phyloP scores from a whole-genome alignment of 164 flowering plant species.

The Macadamia integrifolia region DNA sequence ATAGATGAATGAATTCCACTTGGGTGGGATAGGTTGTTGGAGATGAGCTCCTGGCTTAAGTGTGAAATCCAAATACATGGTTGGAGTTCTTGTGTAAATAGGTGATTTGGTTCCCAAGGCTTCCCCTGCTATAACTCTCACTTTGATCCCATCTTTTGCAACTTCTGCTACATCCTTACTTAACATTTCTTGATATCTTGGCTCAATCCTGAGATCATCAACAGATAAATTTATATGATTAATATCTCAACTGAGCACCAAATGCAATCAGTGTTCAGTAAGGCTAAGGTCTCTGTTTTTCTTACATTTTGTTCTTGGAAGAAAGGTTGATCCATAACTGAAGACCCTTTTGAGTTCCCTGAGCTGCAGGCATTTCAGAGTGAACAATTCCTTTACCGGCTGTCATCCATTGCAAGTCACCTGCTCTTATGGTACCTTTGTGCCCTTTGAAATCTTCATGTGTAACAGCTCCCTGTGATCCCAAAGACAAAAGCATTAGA shows the following conservation, averaged over 20 bases:
- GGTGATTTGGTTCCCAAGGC: constrained; percentile 63
- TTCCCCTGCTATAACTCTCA: constrained; percentile 78
- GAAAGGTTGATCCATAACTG: constrained; percentile 93
- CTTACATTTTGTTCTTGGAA: constrained; percentile 71
- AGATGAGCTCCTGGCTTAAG: constrained; percentile 58
- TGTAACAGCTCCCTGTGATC: constrained; percentile 51
- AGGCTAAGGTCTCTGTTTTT: too few species aligned
- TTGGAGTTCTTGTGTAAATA: constrained; percentile 76
- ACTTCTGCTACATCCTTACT: constrained; percentile 49
- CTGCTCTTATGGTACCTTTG: constrained; percentile 65
- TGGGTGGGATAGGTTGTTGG: constrained; percentile 51
- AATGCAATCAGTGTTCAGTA: too few species aligned
- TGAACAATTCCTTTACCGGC: constrained; percentile 92
- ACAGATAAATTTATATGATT: neutral
- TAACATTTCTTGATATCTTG: constrained; percentile 64
- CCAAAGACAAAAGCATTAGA: too few species aligned
- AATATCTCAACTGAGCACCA: neutral
- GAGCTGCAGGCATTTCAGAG: constrained; percentile 78
- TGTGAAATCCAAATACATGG: constrained; percentile 81
- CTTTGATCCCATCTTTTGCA: constrained; percentile 53
- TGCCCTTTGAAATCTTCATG: constrained; percentile 84
- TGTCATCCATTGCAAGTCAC: constrained; percentile 92
- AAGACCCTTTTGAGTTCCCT: constrained; percentile 66
- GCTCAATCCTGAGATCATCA: constrained; percentile 59
- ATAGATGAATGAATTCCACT: constrained; percentile 82